phyloP scores from a whole-genome alignment of 169 alveolate species.

The Plasmodium vivax region DNA sequence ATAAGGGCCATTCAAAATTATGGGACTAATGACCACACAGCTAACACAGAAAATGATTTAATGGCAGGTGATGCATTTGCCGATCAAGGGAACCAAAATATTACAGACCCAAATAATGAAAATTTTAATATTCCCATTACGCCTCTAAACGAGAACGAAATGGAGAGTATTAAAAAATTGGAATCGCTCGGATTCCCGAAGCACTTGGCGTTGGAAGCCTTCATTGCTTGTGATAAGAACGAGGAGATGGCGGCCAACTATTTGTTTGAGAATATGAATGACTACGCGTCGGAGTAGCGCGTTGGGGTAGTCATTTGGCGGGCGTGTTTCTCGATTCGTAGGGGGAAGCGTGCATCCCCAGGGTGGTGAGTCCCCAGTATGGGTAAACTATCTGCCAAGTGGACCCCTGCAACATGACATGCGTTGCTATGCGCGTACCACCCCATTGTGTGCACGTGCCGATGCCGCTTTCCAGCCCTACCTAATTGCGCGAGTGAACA shows the following conservation, averaged over 20 bases:
- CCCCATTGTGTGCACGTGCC: not conserved
- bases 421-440: slow-evolving; percentile 6
- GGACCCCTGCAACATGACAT: not conserved
- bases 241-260: slow-evolving; percentile 95
- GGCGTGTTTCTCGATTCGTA: not conserved
- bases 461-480: not conserved
- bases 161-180: slow-evolving; percentile 86
- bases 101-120: slow-evolving; percentile 25
- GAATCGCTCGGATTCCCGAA: slow-evolving; percentile 94
- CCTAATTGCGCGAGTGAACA: not conserved
- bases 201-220: slow-evolving; percentile 95
- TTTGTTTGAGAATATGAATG: slow-evolving; percentile 87
- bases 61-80: slow-evolving; percentile 48
- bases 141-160: slow-evolving; percentile 92
- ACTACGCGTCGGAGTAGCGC: slow-evolving; percentile 75
- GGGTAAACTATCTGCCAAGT: not conserved
- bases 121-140: slow-evolving; percentile 64
- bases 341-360: not conserved
- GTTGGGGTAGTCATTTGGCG: not conserved
- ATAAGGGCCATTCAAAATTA: slow-evolving; percentile 78
- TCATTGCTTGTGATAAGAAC: slow-evolving; percentile 95
- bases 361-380: not conserved
- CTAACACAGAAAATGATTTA: slow-evolving; percentile 13
- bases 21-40: slow-evolving; percentile 56
- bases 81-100: not conserved